Conservation (phyloP, 2,329 filamentous ascomycete genomes). For the Penicillium crustosum region DNA sequence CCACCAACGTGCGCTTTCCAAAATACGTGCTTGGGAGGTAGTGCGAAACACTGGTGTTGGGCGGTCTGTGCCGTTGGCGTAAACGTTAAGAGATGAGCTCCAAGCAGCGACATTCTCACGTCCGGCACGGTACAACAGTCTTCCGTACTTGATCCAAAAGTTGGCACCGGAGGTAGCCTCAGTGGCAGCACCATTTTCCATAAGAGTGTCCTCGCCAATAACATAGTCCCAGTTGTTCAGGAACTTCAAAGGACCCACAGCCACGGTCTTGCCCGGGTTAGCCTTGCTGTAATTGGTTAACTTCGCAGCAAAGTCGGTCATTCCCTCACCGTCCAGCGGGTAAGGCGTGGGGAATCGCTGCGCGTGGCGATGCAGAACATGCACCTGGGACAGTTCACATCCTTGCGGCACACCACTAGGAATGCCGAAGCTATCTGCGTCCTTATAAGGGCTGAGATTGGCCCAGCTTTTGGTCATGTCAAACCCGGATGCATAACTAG, state of each 20-base stretch:
- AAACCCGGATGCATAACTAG: constrained; percentile 31
- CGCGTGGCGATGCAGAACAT: constrained; percentile 56
- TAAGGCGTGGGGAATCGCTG: constrained; percentile 52
- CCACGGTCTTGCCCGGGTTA: constrained; percentile 34
- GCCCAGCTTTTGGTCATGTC: constrained; percentile 34
- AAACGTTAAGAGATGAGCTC: constrained; percentile 43
- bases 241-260: constrained; percentile 53
- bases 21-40: constrained; percentile 55
- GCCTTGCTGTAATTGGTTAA: constrained; percentile 47
- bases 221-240: constrained; percentile 54
- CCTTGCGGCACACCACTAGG: constrained; percentile 51
- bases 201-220: constrained; percentile 47
- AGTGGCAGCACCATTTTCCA: constrained; percentile 52
- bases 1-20: constrained; percentile 49
- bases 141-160: constrained; percentile 58
- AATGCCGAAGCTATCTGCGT: constrained; percentile 26
- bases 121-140: constrained; percentile 53
- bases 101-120: constrained; percentile 49
- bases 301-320: constrained; percentile 52
- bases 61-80: constrained; percentile 48
- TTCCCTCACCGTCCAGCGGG: constrained; percentile 51
- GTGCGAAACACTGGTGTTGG: constrained; percentile 55
- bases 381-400: constrained; percentile 58
- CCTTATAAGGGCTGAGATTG: constrained; percentile 34
- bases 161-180: constrained; percentile 52